Evolutionary conservation across 768 basidiomycete genomes (phyloP).

Genomic region (Podaxis sp.): DNA sequence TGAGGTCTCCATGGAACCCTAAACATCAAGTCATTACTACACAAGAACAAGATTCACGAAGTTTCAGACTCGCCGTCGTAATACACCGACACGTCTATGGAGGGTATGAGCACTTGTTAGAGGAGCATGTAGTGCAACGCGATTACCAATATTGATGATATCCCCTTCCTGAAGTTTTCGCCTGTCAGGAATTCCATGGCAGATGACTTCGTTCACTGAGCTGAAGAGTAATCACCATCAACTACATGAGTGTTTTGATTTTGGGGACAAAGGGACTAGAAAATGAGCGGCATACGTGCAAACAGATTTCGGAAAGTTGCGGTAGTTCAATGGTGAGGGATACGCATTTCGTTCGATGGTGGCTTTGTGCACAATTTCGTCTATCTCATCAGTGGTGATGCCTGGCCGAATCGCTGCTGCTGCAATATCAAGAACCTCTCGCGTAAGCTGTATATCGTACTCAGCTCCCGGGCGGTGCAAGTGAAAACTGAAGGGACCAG

Average conservation of each 20-base stretch:
- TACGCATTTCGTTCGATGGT: constrained; percentile 89
- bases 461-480: not conserved
- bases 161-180: constrained; percentile 86
- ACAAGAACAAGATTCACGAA: not conserved
- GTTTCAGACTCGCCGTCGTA: constrained; percentile 55
- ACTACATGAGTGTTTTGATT: constrained; percentile 4
- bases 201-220: constrained; percentile 94
- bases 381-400: constrained; percentile 93
- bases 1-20: constrained; percentile 93
- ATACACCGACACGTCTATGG: constrained; percentile 74
- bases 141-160: constrained; percentile 87
- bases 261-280: constrained; percentile 1
- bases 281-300: constrained; percentile 74
- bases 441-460: constrained; percentile 56
- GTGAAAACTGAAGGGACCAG: not conserved
- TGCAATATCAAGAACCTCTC: constrained; percentile 92
- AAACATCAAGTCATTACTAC: constrained; percentile 2
- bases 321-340: constrained; percentile 92
- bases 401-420: constrained; percentile 88
- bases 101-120: not conserved
- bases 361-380: constrained; percentile 90
- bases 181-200: constrained; percentile 95
- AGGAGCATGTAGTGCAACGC: not conserved
- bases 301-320: constrained; percentile 89
- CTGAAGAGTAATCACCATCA: constrained; percentile 33